Evolutionary conservation across 2,329 filamentous ascomycete species (phyloP).

Genomic region (Fusarium sacchari): DNA sequence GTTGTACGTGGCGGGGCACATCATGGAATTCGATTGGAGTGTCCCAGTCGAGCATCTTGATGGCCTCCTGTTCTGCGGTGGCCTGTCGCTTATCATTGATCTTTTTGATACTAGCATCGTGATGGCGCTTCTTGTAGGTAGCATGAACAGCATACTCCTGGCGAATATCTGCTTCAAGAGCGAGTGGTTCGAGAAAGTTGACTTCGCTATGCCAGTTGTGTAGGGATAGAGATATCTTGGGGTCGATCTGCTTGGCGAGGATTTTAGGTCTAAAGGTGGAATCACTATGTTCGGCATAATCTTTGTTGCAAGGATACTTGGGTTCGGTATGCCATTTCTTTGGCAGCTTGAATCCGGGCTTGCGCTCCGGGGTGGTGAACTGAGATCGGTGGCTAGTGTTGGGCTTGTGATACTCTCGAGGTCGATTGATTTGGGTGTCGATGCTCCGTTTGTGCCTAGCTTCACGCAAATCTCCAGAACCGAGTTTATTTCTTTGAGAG

Average conservation of each 20-base stretch:
- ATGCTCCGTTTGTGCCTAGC: neutral
- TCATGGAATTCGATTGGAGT: neutral
- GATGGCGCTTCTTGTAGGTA: neutral
- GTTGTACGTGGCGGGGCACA: neutral
- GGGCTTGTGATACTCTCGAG: neutral
- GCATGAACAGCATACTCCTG: conserved; percentile 2
- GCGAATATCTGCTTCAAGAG: conserved; percentile 2
- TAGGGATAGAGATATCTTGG: neutral
- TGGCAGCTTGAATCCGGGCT: neutral
- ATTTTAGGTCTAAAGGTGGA: neutral
- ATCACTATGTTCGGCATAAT: conserved; percentile 10
- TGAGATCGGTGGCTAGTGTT: neutral
- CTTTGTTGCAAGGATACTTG: conserved; percentile 17
- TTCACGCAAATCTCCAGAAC: neutral
- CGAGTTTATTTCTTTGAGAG: neutral
- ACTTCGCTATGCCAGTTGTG: neutral
- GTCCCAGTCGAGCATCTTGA: neutral
- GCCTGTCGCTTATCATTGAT: neutral
- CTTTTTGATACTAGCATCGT: neutral
- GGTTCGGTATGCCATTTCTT: conserved; percentile 6
- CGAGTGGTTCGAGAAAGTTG: conserved; percentile 14
- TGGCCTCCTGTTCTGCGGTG: neutral
- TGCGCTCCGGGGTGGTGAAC: conserved; percentile 1
- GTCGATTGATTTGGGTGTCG: neutral
- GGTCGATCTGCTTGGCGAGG: conserved; percentile 7